Evolutionary conservation across 2,329 filamentous ascomycete species (phyloP).

Genomic region (Monilinia aucupariae): DNA sequence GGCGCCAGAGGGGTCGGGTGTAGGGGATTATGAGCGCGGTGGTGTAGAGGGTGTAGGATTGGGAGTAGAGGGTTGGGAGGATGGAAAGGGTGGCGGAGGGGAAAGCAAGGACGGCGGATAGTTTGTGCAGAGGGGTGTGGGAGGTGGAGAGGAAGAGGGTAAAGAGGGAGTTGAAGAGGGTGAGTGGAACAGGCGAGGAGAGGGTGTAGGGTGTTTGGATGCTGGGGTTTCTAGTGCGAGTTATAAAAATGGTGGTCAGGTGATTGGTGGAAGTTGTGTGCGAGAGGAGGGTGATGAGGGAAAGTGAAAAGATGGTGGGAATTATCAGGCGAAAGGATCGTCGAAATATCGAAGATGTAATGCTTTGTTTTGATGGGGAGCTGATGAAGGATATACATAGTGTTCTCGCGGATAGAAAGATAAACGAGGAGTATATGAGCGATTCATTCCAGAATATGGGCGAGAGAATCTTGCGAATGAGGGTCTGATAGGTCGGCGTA

Average conservation of each 20-base stretch:
- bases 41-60: slow-evolving; percentile 45
- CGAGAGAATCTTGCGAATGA: slow-evolving; percentile 42
- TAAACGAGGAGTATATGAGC: slow-evolving; percentile 42
- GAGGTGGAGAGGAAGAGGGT: slow-evolving; percentile 42
- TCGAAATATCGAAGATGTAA: slow-evolving; percentile 40
- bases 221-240: slow-evolving; percentile 36
- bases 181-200: slow-evolving; percentile 35
- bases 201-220: slow-evolving; percentile 36
- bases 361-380: slow-evolving; percentile 34
- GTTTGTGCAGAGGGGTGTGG: slow-evolving; percentile 34
- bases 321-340: slow-evolving; percentile 41
- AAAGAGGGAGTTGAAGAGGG: slow-evolving; percentile 44
- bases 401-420: slow-evolving; percentile 42
- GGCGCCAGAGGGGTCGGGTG: slow-evolving; percentile 23
- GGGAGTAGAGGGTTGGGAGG: slow-evolving; percentile 41
- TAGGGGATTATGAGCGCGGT: slow-evolving; percentile 42
- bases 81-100: slow-evolving; percentile 44
- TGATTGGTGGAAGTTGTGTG: slow-evolving; percentile 30
- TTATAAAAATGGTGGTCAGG: slow-evolving; percentile 39
- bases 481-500: slow-evolving; percentile 39
- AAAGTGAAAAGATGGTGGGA: slow-evolving; percentile 39
- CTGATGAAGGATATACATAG: slow-evolving; percentile 40
- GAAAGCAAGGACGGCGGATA: slow-evolving; percentile 41
- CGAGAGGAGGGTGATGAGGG: slow-evolving; percentile 38
- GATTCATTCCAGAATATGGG: slow-evolving; percentile 42